Base-by-base conservation (phyloP, 352 stramenopile species). In the Thraustotheca clavata region DNA sequence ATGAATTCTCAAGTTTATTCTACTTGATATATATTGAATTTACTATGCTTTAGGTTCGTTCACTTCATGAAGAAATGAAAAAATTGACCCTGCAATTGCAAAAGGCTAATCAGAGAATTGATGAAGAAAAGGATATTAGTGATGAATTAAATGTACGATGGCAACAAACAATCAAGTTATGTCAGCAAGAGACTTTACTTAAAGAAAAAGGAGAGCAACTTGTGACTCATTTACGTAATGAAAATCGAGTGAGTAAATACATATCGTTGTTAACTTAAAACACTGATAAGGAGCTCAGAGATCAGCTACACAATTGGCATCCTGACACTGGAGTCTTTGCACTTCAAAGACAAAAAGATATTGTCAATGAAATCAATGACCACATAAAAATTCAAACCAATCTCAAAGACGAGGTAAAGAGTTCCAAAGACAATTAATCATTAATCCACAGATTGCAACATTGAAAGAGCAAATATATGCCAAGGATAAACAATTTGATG, bases 121-220 rank as follows among this genome's bases (percentile, higher is more conserved):
- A 73, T 8, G 33, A 73, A 3, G 81, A 91, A 43, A 82, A 79
- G 55, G 75, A 80, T 24, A 55, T 69, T 2, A 50, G 82, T 1
- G 71, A 80, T 31, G 81, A 91, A 52, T 43, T 91, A 16, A 76
- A 86, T 3, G 79, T 71, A 3, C 70, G 77, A 0, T 76, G 75
- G 52, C 52, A 61, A 12, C 81, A 91, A 67, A 73, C 73, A 4
- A 81, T 85, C 22, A 55, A 83, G 27, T 74, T 69, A 3, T 86
- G 73, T 60, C 71, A 88, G 61, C 71, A 84, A 49, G 79, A 88
- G 36, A 74, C 84, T n/a, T 52, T 41, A 20, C 54, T 57, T 5
- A 69, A 72, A n/a, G 67, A 61, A 14, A 72, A 71, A 43, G 60
- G 70, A 2, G 82, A 87, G 60, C 60, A 67, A 3, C 72, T 76